Evolutionary conservation across 148 eudicot species (phyloP), one percentile per base, ranked within the genome.

Genomic region (Chenopodium suecicum): DNA sequence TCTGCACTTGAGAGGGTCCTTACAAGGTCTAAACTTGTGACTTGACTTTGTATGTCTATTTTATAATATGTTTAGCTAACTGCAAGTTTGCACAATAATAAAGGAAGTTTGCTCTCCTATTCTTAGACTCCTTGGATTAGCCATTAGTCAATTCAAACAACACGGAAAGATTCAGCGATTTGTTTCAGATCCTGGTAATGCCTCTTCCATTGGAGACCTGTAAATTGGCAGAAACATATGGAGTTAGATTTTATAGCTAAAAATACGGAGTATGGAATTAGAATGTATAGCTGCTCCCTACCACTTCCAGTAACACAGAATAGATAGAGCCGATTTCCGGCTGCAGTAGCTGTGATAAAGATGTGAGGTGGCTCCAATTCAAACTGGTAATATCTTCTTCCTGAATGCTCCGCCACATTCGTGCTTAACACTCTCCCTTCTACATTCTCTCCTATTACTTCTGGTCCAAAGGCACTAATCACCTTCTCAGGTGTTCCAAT

Each of bases 191-290:
- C 96, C 79, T 83, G 87, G 88, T 95, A 93, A 82, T 95, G 83
- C 81, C 92, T 93, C 89, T 95, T 95, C 98, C 97, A 95, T 78
- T 95, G 97, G 62, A 95, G 92, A 74, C 97, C 97, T 95, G 89
- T 80, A 14, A 54, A 14, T 50, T 50, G 70, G 11, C 29, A 2
- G 62, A 37, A 64, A 52, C 72, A 32, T 70, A 19, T 25, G 31
- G 48, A 22, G 58, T 63, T 17, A 79, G 31, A 58, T 29, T 62
- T 68, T 47, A 0, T 23, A 23, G 64, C 23, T 34, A 0, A 75
- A 44, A 58, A 60, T 47, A 34, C 54, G 64, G 48, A 65, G 44
- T 70, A 19, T 23, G 31, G 48, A 22, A 74, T 62, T 17, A 78
- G 29, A 56, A 44, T 62, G 73, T 47, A 0, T 23, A 23, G 70